Percentiles rank a stretch among this genome's conserved stretches.
These are phyloP conservation scores for Geotrichum cucujoidarum DNA, from an alignment of 1,139 yeast species.

Conservation along the genomic window DNA sequence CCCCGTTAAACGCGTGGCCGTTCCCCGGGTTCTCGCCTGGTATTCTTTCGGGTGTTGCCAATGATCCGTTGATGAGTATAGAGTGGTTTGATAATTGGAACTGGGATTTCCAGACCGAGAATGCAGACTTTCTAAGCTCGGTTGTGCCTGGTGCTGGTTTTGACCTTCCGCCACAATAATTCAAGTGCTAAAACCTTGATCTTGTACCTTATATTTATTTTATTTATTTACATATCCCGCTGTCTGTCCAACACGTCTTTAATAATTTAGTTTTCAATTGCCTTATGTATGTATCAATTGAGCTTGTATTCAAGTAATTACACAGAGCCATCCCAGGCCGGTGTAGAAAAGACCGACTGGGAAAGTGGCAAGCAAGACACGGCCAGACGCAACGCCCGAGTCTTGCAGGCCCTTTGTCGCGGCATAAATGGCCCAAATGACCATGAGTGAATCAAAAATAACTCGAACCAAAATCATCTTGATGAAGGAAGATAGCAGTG, in stretches of 20 bases:
- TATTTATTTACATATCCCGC: too few relatives aligned
- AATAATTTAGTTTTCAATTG: constrained; percentile 30
- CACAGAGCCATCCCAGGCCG: constrained; percentile 71
- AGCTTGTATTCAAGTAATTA: constrained; percentile 43
- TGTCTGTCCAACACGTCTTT: neutral
- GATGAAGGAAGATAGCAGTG: constrained; percentile 54
- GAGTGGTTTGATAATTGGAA: constrained; percentile 32
- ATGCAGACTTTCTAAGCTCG: neutral
- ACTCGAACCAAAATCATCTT: constrained; percentile 53
- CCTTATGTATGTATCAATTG: neutral
- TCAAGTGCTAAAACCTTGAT: too few relatives aligned
- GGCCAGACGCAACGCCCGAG: constrained; percentile 63
- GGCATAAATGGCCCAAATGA: constrained; percentile 71
- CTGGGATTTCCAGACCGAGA: constrained; percentile 20
- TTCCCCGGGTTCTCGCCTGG: neutral
- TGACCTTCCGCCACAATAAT: too few relatives aligned
- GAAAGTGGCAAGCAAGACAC: constrained; percentile 68
- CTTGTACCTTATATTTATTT: too few relatives aligned
- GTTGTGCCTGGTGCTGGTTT: neutral
- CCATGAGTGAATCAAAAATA: constrained; percentile 48
- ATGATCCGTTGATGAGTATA: constrained; percentile 23
- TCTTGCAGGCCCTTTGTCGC: constrained; percentile 60
- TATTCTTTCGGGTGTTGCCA: neutral
- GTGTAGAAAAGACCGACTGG: constrained; percentile 76
- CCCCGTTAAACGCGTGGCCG: too few relatives aligned